phyloP scores from a whole-genome alignment of 179 eudicot genomes.

The Gypsophila paniculata region DNA sequence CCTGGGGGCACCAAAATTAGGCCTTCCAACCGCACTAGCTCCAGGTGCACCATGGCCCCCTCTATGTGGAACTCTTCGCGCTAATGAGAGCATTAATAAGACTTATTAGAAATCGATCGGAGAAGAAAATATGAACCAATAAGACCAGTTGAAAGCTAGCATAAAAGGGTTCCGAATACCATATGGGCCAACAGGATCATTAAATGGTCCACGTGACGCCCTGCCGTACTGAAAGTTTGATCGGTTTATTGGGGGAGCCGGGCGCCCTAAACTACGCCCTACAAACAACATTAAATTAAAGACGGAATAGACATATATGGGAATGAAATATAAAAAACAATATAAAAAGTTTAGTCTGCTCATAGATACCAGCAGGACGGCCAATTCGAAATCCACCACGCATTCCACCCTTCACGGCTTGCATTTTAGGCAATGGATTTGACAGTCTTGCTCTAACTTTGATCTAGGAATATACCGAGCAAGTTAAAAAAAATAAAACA shows the following conservation, averaged over 20 bases:
- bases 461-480: slow-evolving; percentile 28
- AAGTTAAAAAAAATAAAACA: background rate
- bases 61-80: slow-evolving; percentile 56
- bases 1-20: slow-evolving; percentile 44
- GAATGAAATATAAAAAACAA: slow-evolving; percentile 14
- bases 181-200: slow-evolving; percentile 47
- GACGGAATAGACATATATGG: background rate
- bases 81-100: slow-evolving; percentile 30
- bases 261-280: slow-evolving; percentile 64
- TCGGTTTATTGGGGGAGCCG: slow-evolving; percentile 35
- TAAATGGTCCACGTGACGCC: slow-evolving; percentile 47
- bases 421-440: slow-evolving; percentile 81
- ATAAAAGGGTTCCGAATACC: slow-evolving; percentile 32
- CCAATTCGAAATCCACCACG: slow-evolving; percentile 76
- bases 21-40: slow-evolving; percentile 38
- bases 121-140: background rate
- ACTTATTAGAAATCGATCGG: slow-evolving; percentile 2
- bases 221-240: slow-evolving; percentile 53
- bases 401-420: slow-evolving; percentile 90
- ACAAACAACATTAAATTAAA: slow-evolving; percentile 19
- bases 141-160: background rate
- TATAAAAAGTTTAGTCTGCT: slow-evolving; percentile 20
- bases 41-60: slow-evolving; percentile 37
- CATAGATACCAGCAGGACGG: slow-evolving; percentile 34
- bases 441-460: slow-evolving; percentile 77